These are phyloP conservation scores for Boechera divaricarpa DNA, from an alignment of 345 rosid genomes.

Conservation along the genomic window DNA sequence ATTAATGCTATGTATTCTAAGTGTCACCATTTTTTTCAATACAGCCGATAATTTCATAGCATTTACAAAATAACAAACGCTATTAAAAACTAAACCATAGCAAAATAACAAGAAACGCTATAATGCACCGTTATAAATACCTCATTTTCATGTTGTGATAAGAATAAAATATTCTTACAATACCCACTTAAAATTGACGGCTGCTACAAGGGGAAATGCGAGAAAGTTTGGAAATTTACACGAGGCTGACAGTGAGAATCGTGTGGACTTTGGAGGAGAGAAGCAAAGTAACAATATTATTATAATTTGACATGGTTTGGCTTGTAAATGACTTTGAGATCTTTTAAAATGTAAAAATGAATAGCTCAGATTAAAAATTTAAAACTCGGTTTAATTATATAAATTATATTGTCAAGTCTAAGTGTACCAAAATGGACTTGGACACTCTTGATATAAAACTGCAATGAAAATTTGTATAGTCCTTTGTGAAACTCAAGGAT, in stretches of 20 bases:
- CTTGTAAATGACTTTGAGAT: background rate
- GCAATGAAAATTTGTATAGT: too few species aligned
- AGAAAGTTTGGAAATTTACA: conserved; percentile 21
- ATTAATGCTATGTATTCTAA: too few species aligned
- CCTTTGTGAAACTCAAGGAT: too few species aligned
- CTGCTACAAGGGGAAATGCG: conserved; percentile 6
- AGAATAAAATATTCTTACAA: too few species aligned
- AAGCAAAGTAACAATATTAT: conserved; percentile 12
- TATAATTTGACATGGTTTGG: background rate
- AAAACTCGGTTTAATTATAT: background rate
- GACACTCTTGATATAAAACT: too few species aligned
- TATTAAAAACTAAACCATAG: too few species aligned
- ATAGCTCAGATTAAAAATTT: background rate
- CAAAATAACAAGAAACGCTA: too few species aligned
- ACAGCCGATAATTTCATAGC: too few species aligned
- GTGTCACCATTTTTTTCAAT: too few species aligned
- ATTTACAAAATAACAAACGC: too few species aligned
- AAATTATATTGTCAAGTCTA: background rate
- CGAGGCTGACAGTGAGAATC: conserved; percentile 21
- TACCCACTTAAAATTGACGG: conserved; percentile 32
- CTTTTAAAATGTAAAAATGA: background rate
- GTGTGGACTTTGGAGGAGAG: conserved; percentile 36
- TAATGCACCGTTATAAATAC: too few species aligned
- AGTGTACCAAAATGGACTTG: background rate
- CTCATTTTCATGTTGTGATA: too few species aligned